Evolutionary conservation across 495 filamentous ascomycete genomes (phyloP).

Genomic region (Parmelia sp.): DNA sequence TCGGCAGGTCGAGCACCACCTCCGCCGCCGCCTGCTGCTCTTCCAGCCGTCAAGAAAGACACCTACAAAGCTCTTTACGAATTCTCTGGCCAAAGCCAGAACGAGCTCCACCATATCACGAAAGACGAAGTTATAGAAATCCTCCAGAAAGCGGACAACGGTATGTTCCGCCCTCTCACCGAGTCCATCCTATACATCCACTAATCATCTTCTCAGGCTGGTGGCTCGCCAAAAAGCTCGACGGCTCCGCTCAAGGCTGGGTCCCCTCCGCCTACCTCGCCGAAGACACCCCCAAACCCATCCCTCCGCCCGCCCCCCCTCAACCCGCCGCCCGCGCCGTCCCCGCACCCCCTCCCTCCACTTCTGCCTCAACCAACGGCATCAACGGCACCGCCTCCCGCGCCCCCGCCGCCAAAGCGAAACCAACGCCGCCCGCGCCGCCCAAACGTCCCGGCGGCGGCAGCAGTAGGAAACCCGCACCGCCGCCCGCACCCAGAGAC

Average conservation of each 20-base stretch:
- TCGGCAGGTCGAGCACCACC: constrained; percentile 54
- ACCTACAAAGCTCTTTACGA: constrained; percentile 82
- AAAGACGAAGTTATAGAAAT: constrained; percentile 78
- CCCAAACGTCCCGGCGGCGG: constrained; percentile 75
- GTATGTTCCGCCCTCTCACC: constrained; percentile 46
- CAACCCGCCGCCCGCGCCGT: constrained; percentile 50
- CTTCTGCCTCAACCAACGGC: constrained; percentile 44
- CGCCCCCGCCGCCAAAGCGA: constrained; percentile 51
- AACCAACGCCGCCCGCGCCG: constrained; percentile 73
- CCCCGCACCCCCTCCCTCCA: constrained; percentile 40
- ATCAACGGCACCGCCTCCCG: constrained; percentile 24
- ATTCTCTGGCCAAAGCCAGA: constrained; percentile 69
- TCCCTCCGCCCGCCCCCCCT: constrained; percentile 52
- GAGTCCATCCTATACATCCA: constrained; percentile 22
- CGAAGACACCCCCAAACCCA: constrained; percentile 54
- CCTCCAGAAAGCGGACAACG: constrained; percentile 82
- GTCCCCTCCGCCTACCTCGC: constrained; percentile 88
- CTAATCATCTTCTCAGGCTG: constrained; percentile 57
- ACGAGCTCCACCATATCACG: constrained; percentile 68
- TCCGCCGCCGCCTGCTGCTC: constrained; percentile 62
- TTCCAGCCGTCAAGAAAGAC: constrained; percentile 61
- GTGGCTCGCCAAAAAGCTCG: constrained; percentile 78
- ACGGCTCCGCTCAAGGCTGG: constrained; percentile 71
- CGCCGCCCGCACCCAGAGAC: constrained; percentile 58
- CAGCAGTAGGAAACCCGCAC: constrained; percentile 58